Base-by-base conservation (phyloP, 2,329 filamentous ascomycete species). In the Pseudopyrenochaeta lycopersici region DNA sequence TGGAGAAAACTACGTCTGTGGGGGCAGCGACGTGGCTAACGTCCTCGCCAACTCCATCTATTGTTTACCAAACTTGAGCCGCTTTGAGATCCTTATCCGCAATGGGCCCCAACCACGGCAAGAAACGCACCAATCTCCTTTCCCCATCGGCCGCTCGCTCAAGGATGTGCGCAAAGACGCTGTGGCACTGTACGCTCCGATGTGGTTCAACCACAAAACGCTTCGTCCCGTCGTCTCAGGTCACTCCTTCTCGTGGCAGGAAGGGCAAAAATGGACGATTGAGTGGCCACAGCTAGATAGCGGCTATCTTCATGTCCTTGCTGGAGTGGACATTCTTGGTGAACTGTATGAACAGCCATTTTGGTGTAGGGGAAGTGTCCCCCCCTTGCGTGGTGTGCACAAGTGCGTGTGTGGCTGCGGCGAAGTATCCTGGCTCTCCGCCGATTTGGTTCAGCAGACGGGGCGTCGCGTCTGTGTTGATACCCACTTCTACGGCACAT, bases 1-100 rank as follows among this genome's bases (percentile, higher is more conserved):
- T 11, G 27, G 31, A 12, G 14, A 29, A n/a, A 2, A 12, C 1
- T 46, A 39, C 31, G 30, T 32, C 4, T 10, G 15, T 11, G 27
- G 35, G 18, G 12, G 9, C 10, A 7, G 4, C 15, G 46, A 11
- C 12, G 18, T 38, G 9, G 38, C 17, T 11, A n/a, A 45, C 1
- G 15, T 50, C 3, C 35, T 61, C 7, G 15, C 43, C 12, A 56
- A 52, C 33, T 49, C 52, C 1, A 40, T n/a, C n/a, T 58, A 1
- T n/a, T 56, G 1, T 7, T 52, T 61, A 18, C 58, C 58, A 1
- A 14, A 14, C 4, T 40, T 61, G 3, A 4, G 3, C 2, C 18
- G 15, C 14, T 58, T 61, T 29, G n/a, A 40, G 11, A 23, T 56
- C 7, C 30, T 18, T 9, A 32, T 43, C 9, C 12, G 23, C 15